Base-by-base conservation (phyloP, 768 basidiomycete species). In the Lactifluus piperatus region DNA sequence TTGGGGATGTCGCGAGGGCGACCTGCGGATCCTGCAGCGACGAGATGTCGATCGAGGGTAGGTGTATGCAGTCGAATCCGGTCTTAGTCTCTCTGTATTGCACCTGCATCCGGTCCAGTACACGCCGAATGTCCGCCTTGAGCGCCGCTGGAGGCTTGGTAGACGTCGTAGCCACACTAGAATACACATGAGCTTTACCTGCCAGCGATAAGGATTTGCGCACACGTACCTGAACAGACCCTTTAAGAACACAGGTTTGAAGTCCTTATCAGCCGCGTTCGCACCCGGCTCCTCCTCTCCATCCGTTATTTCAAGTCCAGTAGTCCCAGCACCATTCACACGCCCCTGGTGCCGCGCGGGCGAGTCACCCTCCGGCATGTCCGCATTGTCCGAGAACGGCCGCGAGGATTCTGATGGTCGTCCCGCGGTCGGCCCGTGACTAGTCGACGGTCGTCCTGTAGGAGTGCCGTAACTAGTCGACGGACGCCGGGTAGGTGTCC, bases 1-100 rank as follows among this genome's bases (percentile, higher is more conserved):
- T 68, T 1, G 69, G 63, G 65, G 72, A 56, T 71, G 74, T 60
- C 26, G 65, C 63, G 62, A 68, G 32, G n/a, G 62, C 44, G n/a
- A 13, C n/a, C 0, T 27, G 57, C 13, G 64, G 54, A 18, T 65
- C 70, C 10, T 82, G 79, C 13, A 95, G 77, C 14, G 91, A 87
- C 4, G 87, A 79, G 10, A 97, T 73, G 68, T 97, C 94, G 71
- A 98, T 97, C 29, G 91, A 94, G 0, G 95, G 95, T 30, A 90
- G 72, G 70, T 99, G 93, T 24, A 95, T 89, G 74, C 97, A 99
- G 71, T 99, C 95, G 70, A 92, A 98, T 2, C 95, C 97, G 57
- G 83, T 77, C 73, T 86, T 90, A 65, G 82, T 92, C 70, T 93
- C 89, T 41, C 92, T 82, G 69, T 97, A 93, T 71, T 93, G 91